Base-by-base conservation (phyloP, 148 eudicot genomes). In the Rhododendron ferrugineum region DNA sequence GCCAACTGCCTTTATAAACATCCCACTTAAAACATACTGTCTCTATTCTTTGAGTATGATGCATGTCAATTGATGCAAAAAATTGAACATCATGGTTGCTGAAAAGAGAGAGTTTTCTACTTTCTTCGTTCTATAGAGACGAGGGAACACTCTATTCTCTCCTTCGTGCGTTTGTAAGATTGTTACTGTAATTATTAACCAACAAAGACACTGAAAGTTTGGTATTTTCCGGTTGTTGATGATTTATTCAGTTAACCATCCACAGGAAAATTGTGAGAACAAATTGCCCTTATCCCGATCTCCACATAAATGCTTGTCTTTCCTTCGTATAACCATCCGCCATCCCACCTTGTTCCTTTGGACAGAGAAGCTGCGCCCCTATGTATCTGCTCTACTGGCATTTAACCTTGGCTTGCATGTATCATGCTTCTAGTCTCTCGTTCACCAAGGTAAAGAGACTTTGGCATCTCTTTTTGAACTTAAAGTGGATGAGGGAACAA, bases 321-420 rank as follows among this genome's bases (percentile, higher is more conserved):
- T 84, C 99, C 98, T 80, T 91, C 95, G 1, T 86, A 87, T 72
- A 74, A 56, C 79, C 89, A 90, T 85, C 88, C 90, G n/a, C 87
- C 83, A 84, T 85, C 46, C 37, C 82, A 64, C 1, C 72, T 64
- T 77, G 86, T 68, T 26, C 79, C 75, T 15, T 80, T 92, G 82
- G 90, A 86, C 85, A 86, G 89, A 78, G 90, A 89, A 84, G 90
- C 93, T 88, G 94, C 44, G 8, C 0, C 1, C 98, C 11, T 96
- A 94, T 90, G 86, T 96, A 64, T 92, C 99, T 82, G 93, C 99
- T 28, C 87, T 93, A 26, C 84, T 96, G 83, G 97, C 98, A 68
- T 96, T 95, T 86, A 96, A 96, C 87, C 90, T 95, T 84, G 90
- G 90, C 54, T 85, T 96, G 88, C 97, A 96, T 83, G 87, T 91